Percentiles rank a stretch among this genome's conserved stretches.
phyloP scores from a whole-genome alignment of 139 green algal species.

The Chloropicon primus region DNA sequence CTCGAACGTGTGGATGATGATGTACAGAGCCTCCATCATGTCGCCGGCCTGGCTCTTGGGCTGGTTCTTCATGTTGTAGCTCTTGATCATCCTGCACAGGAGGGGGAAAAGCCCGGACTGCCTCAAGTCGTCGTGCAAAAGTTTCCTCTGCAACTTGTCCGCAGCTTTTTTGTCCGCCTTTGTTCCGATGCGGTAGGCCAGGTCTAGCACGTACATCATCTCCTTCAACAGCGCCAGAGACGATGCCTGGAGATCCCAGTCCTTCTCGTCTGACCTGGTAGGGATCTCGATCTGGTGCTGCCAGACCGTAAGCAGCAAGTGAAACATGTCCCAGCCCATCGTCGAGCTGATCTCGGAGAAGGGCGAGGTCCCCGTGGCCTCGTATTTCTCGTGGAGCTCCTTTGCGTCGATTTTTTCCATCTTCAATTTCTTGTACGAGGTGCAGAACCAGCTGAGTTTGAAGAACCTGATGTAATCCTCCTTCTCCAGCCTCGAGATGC shows the following conservation, averaged over 20 bases:
- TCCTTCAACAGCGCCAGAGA: slow-evolving; percentile 53
- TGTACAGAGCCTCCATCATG: background rate
- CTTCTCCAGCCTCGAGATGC: slow-evolving; percentile 33
- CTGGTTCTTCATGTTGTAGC: slow-evolving; percentile 33
- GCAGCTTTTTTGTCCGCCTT: slow-evolving; percentile 39
- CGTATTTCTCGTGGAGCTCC: background rate
- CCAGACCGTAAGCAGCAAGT: slow-evolving; percentile 42
- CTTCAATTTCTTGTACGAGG: slow-evolving; percentile 19
- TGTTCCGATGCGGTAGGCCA: slow-evolving; percentile 36
- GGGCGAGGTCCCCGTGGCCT: slow-evolving; percentile 26
- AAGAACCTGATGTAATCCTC: slow-evolving; percentile 49
- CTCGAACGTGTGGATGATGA: background rate
- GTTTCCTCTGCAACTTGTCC: slow-evolving; percentile 47
- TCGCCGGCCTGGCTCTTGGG: background rate
- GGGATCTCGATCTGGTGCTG: slow-evolving; percentile 33
- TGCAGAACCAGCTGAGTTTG: slow-evolving; percentile 39
- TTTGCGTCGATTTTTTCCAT: background rate
- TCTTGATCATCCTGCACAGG: slow-evolving; percentile 35
- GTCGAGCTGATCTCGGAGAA: slow-evolving; percentile 51
- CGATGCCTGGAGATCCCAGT: slow-evolving; percentile 54
- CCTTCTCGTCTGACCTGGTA: slow-evolving; percentile 25
- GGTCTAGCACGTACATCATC: slow-evolving; percentile 57
- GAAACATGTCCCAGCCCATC: slow-evolving; percentile 64
- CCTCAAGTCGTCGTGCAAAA: background rate
- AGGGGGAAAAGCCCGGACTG: slow-evolving; percentile 59